Evolutionary conservation across 371 early-diverging fungal species (phyloP), one percentile per base, ranked within the genome.

Genomic region (Lichtheimia hyalospora): DNA sequence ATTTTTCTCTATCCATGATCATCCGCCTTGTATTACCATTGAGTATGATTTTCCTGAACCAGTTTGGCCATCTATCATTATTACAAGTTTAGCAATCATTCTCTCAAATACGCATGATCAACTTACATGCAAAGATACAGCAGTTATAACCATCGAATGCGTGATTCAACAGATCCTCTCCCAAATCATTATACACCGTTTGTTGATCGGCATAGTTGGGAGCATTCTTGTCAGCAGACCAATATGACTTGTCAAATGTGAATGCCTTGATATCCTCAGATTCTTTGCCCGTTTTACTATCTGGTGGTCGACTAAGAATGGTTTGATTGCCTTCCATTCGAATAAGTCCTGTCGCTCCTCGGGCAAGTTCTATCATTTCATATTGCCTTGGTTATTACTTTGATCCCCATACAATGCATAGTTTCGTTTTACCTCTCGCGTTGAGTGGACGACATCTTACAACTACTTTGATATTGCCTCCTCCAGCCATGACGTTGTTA

Each of bases 81-180:
- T 14, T 3, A 14, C 27, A 15, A 50, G 14, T 20, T 54, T 54
- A 50, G 49, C 4, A 7, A 24, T 18, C 40, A 57, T 6, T 20
- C 27, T 34, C 10, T n/a, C n/a, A n/a, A n/a, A 20, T 16, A 16
- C 18, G 6, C n/a, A 15, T 42, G 20, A 21, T 18, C 10, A 20
- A 58, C 62, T 74, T 83, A 88, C 87, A 94, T 34, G 93, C 95
- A 68, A 93, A 89, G 23, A 95, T 91, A 74, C 91, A 92, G 58
- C 89, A 87, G 68, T 94, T 92, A 74, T 93, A 94, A 24, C 94
- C 94, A 27, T 82, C 84, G 61, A 95, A 89, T 1, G 95, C 91
- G 63, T 96, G 95, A 61, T 92, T 84, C 20, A 94, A 69, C 21
- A 96, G 68, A 18, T 88, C 89, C 42, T 74, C 76, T 15, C 94